Evolutionary conservation across 306 rosid genomes (phyloP).

Genomic region (Medicago lupulina): DNA sequence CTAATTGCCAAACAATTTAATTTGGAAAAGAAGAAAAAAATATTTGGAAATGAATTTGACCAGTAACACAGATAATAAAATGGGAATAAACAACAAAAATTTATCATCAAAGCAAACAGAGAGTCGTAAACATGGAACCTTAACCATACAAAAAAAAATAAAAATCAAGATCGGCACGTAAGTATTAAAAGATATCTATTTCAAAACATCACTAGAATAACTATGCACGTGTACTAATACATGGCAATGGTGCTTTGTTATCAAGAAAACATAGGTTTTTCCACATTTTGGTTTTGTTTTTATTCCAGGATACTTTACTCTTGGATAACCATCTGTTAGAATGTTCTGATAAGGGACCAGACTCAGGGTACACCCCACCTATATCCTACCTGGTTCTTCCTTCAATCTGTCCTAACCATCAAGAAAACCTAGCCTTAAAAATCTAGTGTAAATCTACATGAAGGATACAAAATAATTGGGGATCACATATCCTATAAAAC

Average conservation of each 20-base stretch:
- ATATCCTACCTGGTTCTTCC: constrained; percentile 1
- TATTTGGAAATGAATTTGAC: constrained; percentile 22
- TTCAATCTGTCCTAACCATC: constrained; percentile 7
- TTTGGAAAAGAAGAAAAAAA: neutral
- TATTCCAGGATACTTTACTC: constrained; percentile 1
- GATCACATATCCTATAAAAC: no score
- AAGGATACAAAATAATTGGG: no score
- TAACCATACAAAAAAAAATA: constrained; percentile 14
- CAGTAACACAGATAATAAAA: neutral
- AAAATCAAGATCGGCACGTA: neutral
- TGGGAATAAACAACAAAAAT: constrained; percentile 25
- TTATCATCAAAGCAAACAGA: constrained; percentile 23
- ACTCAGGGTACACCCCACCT: neutral
- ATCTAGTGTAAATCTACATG: no score
- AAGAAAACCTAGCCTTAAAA: neutral
- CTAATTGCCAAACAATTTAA: constrained; percentile 34
- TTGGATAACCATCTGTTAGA: constrained; percentile 5
- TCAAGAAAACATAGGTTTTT: constrained; percentile 6
- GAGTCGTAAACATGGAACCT: neutral
- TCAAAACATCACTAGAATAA: neutral
- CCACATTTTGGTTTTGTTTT: constrained; percentile 22
- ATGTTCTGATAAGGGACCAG: constrained; percentile 5
- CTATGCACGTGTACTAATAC: neutral
- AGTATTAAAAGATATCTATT: constrained; percentile 2
- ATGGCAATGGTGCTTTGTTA: neutral